Conservation (phyloP, 768 basidiomycete species). For the Russula sp. region DNA sequence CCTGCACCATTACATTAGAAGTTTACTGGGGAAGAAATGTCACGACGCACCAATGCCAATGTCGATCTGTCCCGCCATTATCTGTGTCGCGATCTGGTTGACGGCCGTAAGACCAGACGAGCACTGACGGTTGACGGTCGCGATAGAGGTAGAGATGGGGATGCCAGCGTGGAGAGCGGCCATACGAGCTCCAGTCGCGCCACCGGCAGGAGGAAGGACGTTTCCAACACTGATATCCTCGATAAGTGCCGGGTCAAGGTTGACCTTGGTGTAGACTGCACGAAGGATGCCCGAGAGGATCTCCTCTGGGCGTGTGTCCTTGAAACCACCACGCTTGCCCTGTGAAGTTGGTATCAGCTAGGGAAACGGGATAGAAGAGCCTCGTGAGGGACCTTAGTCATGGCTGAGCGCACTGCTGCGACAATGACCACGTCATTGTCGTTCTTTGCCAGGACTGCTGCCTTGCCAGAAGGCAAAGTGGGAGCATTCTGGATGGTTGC, state of each 20-base stretch:
- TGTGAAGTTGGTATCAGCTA: conserved; percentile 34
- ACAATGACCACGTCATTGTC: conserved; percentile 91
- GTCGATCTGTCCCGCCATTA: conserved; percentile 75
- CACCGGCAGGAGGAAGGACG: conserved; percentile 83
- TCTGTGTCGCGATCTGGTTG: conserved; percentile 78
- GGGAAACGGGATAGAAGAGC: conserved; percentile 13
- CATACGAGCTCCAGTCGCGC: conserved; percentile 80
- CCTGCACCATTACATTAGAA: conserved; percentile 40
- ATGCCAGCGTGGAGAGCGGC: conserved; percentile 85
- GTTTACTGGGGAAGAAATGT: background rate
- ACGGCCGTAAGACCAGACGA: conserved; percentile 83
- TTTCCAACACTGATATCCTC: conserved; percentile 86
- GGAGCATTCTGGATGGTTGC: conserved; percentile 32
- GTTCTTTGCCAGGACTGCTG: conserved; percentile 53
- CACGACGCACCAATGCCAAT: conserved; percentile 73
- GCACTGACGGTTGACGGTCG: conserved; percentile 89
- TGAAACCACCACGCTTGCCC: conserved; percentile 87
- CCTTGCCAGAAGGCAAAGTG: conserved; percentile 28
- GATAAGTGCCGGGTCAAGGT: conserved; percentile 76
- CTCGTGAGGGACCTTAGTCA: conserved; percentile 68
- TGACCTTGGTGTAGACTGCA: conserved; percentile 63
- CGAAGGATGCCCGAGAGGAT: conserved; percentile 73
- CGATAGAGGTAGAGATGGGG: conserved; percentile 66
- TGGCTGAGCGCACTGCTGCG: conserved; percentile 82
- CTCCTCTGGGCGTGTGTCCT: conserved; percentile 83